phyloP scores from a whole-genome alignment of 495 filamentous ascomycete species.

The Neurospora sp. region DNA sequence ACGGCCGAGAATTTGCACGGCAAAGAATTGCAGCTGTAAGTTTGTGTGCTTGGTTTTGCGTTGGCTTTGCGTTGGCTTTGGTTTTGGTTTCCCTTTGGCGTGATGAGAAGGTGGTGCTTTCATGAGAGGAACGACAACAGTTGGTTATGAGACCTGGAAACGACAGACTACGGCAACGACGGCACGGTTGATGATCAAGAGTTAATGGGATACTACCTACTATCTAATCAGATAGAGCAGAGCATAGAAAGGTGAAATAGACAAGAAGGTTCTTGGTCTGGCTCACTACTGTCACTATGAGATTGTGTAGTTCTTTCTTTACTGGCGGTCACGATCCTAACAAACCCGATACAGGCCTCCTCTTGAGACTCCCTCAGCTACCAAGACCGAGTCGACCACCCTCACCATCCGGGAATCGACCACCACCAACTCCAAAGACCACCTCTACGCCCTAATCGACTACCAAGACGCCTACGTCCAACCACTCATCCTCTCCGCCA shows the following conservation, averaged over 20 bases:
- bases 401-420: neutral
- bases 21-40: slow-evolving; percentile 85
- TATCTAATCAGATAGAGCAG: slow-evolving; percentile 14
- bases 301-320: slow-evolving; percentile 5
- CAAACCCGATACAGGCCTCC: neutral
- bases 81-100: neutral
- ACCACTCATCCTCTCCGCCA: slow-evolving; percentile 63
- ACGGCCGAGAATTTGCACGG: slow-evolving; percentile 46
- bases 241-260: slow-evolving; percentile 22
- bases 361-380: neutral
- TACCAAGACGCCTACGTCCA: slow-evolving; percentile 84
- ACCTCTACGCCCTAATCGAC: slow-evolving; percentile 66
- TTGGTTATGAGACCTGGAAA: neutral
- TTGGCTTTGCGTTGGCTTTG: neutral
- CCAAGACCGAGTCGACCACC: neutral
- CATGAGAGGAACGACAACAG: neutral
- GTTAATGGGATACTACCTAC: neutral
- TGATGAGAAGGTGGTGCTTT: neutral
- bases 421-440: slow-evolving; percentile 3
- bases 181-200: neutral
- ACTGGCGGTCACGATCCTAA: neutral
- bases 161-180: neutral
- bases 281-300: neutral
- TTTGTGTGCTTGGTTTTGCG: slow-evolving; percentile 18
- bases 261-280: slow-evolving; percentile 11